Conservation (phyloP, 83 land plant genomes). For the Picea mariana region DNA sequence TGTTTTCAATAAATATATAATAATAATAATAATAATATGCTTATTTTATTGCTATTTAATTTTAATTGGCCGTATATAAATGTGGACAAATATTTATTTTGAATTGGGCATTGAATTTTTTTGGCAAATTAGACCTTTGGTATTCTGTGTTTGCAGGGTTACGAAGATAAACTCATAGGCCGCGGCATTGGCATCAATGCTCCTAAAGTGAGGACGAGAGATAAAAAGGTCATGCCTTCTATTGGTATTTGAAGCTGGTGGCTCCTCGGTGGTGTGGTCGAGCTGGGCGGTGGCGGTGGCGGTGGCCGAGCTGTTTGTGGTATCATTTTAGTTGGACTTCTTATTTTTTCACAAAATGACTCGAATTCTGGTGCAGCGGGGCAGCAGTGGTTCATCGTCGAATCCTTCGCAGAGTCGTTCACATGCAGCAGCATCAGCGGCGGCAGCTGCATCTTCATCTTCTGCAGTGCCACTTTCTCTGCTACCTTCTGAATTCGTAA, state of each 20-base stretch:
- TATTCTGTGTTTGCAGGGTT: conserved; percentile 14
- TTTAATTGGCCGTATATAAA: too few relatives aligned
- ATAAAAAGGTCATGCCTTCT: conserved; percentile 29
- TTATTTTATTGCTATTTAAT: too few relatives aligned
- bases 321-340: background rate
- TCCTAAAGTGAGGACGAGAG: conserved; percentile 66
- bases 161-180: conserved; percentile 37
- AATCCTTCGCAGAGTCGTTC: conserved; percentile 22
- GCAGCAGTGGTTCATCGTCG: conserved; percentile 46
- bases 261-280: background rate
- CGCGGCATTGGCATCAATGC: conserved; percentile 52
- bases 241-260: background rate
- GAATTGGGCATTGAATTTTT: too few relatives aligned
- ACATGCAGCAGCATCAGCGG: background rate
- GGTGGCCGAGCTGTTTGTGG: background rate
- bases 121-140: too few relatives aligned
- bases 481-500: background rate
- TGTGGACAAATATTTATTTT: too few relatives aligned
- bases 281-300: background rate
- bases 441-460: background rate
- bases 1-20: too few relatives aligned
- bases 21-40: too few relatives aligned
- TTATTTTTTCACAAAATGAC: conserved; percentile 46
- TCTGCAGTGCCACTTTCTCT: conserved; percentile 13
- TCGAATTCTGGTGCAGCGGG: conserved; percentile 69